Percentiles rank a stretch among this genome's conserved stretches.
These are phyloP conservation scores for Sanghuangporus weigelae DNA, from an alignment of 1,284 basidiomycete genomes.

Conservation along the genomic window DNA sequence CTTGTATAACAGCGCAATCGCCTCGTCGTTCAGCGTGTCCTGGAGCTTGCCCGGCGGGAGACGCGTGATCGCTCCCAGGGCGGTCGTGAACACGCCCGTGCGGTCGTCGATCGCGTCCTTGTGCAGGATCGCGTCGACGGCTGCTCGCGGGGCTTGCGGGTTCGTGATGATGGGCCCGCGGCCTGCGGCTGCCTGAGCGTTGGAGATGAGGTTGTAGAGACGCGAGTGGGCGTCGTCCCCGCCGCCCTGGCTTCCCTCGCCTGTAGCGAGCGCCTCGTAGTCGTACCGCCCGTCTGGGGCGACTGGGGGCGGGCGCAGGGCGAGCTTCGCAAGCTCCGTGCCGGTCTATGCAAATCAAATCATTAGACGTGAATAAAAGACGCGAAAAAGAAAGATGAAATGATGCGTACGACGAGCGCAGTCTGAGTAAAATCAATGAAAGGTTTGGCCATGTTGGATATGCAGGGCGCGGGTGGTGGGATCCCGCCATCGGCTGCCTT, in stretches of 20 bases:
- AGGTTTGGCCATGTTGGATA: neutral
- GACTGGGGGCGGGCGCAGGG: conserved; percentile 6
- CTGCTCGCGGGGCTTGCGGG: conserved; percentile 10
- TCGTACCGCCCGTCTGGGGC: conserved; percentile 21
- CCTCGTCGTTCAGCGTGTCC: conserved; percentile 21
- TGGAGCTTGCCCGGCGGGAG: conserved; percentile 25
- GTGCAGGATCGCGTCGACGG: conserved; percentile 25
- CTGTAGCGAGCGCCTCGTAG: conserved; percentile 14
- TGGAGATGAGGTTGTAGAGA: conserved; percentile 11
- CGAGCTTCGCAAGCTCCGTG: conserved; percentile 14
- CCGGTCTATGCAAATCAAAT: neutral
- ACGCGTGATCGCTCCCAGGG: conserved; percentile 29
- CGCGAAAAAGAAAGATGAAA: neutral
- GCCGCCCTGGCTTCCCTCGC: conserved; percentile 6
- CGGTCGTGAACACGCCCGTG: conserved; percentile 29
- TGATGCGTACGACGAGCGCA: conserved; percentile 4
- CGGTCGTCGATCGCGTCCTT: conserved; percentile 34
- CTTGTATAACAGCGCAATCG: conserved; percentile 34
- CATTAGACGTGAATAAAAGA: neutral
- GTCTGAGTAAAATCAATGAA: conserved; percentile 7
- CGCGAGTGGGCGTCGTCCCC: conserved; percentile 14
- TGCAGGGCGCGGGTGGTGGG: neutral
- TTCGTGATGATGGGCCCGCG: conserved; percentile 15
- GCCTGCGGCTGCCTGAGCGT: conserved; percentile 9
- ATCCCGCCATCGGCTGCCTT: neutral